Percentiles rank a stretch among this genome's conserved stretches.
Evolutionary conservation across 768 basidiomycete genomes (phyloP).

Genomic region (Suillus fuscotomentosus): DNA sequence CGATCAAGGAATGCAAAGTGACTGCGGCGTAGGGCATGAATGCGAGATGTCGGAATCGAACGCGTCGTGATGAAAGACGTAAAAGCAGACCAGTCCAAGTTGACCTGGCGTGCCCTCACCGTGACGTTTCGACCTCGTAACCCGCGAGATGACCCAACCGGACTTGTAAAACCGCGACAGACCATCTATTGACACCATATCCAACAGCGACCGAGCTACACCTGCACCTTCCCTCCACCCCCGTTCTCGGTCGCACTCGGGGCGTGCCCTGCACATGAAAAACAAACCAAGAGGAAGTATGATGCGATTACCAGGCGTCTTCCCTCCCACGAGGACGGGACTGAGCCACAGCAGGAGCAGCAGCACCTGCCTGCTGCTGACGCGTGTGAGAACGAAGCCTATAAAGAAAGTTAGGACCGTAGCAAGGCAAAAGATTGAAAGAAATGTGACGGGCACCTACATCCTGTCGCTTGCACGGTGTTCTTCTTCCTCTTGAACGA

Average conservation of each 20-base stretch:
- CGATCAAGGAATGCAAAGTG: slow-evolving; percentile 16
- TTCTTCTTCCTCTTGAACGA: slow-evolving; percentile 84
- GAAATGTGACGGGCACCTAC: slow-evolving; percentile 47
- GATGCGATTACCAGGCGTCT: slow-evolving; percentile 43
- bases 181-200: slow-evolving; percentile 34
- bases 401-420: slow-evolving; percentile 15
- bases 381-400: slow-evolving; percentile 88
- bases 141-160: slow-evolving; percentile 11
- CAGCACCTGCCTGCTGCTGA: slow-evolving; percentile 65
- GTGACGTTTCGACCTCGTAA: slow-evolving; percentile 14
- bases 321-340: slow-evolving; percentile 45
- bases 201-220: slow-evolving; percentile 34
- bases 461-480: slow-evolving; percentile 80
- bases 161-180: slow-evolving; percentile 26
- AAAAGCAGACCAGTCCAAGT: slow-evolving; percentile 13
- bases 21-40: slow-evolving; percentile 11
- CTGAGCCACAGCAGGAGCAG: slow-evolving; percentile 42
- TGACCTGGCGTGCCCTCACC: slow-evolving; percentile 25
- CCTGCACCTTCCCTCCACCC: slow-evolving; percentile 34
- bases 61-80: slow-evolving; percentile 11
- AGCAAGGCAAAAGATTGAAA: slow-evolving; percentile 13
- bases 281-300: slow-evolving; percentile 24
- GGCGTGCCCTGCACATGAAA: slow-evolving; percentile 38
- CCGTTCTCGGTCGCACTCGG: slow-evolving; percentile 44
- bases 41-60: slow-evolving; percentile 21